A percentile compares a stretch with the other conserved stretches of the same genome.
Evolutionary conservation across 1,284 basidiomycete genomes (phyloP).

Genomic region (Ustilago tritici): DNA sequence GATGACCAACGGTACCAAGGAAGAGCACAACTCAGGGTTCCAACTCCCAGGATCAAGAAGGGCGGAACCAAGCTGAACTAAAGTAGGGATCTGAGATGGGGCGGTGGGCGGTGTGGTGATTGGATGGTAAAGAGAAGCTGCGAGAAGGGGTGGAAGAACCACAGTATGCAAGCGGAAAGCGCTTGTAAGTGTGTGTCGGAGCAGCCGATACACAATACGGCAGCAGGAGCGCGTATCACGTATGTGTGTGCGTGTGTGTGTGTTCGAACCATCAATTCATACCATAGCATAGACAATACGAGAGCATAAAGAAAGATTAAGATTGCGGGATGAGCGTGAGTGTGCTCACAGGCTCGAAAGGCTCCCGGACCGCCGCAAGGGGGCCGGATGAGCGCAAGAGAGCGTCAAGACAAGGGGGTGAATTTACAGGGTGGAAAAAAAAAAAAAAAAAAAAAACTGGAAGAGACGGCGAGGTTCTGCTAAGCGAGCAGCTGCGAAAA

Average conservation of each 20-base stretch:
- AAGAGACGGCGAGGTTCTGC: no score
- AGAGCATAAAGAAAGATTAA: no score
- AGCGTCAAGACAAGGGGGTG: no score
- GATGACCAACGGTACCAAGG: conserved; percentile 20
- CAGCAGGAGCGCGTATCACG: background rate
- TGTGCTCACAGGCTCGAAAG: no score
- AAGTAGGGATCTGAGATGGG: background rate
- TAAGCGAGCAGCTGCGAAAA: no score
- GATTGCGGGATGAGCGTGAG: no score
- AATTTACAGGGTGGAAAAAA: no score
- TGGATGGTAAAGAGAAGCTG: background rate
- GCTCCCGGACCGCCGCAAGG: no score
- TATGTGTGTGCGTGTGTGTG: background rate
- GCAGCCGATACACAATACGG: background rate
- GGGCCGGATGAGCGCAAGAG: no score
- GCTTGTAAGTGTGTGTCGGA: background rate
- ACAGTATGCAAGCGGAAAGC: background rate
- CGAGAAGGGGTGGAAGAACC: background rate
- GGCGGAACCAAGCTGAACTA: background rate
- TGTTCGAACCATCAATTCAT: no score
- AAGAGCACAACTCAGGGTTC: background rate
- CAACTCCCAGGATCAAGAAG: background rate
- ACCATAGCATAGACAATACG: no score
- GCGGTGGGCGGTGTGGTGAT: background rate
- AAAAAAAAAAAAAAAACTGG: no score